Evolutionary conservation across 2,329 filamentous ascomycete genomes (phyloP).

Genomic region (Colletotrichum sublineola): DNA sequence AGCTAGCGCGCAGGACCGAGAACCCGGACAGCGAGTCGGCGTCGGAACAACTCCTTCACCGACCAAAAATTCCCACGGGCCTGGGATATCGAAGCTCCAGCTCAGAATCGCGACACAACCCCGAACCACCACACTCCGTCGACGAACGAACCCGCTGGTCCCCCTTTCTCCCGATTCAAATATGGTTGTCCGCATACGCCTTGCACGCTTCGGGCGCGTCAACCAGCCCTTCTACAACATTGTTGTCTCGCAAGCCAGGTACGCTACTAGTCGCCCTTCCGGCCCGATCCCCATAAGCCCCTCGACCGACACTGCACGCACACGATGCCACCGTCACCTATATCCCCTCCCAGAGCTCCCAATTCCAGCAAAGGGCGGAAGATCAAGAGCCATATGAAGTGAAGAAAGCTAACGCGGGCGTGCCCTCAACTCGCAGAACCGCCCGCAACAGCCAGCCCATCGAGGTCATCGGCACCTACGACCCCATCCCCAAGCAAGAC

Average conservation of each 20-base stretch:
- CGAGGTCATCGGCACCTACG: constrained; percentile 89
- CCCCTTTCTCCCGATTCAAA: constrained; percentile 44
- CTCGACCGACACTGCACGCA: neutral
- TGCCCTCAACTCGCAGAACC: constrained; percentile 66
- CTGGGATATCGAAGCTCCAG: constrained; percentile 1
- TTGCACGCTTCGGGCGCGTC: constrained; percentile 91
- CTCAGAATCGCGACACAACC: constrained; percentile 11
- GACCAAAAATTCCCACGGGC: constrained; percentile 33
- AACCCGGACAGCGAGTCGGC: neutral
- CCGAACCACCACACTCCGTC: neutral
- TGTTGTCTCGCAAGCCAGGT: constrained; percentile 93
- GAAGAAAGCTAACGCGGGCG: neutral
- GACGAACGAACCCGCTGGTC: neutral
- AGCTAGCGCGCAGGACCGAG: constrained; percentile 1
- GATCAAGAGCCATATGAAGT: neutral
- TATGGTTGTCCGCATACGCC: constrained; percentile 95
- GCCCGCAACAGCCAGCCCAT: constrained; percentile 90
- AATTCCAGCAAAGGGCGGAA: neutral
- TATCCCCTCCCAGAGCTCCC: neutral
- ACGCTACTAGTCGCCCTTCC: constrained; percentile 48
- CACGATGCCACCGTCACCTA: neutral
- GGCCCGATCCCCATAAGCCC: neutral
- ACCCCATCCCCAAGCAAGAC: constrained; percentile 74
- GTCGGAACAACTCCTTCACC: constrained; percentile 1
- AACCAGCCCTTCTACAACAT: constrained; percentile 98